phyloP scores from a whole-genome alignment of 2,329 filamentous ascomycete genomes.

The Talaromyces sp. region DNA sequence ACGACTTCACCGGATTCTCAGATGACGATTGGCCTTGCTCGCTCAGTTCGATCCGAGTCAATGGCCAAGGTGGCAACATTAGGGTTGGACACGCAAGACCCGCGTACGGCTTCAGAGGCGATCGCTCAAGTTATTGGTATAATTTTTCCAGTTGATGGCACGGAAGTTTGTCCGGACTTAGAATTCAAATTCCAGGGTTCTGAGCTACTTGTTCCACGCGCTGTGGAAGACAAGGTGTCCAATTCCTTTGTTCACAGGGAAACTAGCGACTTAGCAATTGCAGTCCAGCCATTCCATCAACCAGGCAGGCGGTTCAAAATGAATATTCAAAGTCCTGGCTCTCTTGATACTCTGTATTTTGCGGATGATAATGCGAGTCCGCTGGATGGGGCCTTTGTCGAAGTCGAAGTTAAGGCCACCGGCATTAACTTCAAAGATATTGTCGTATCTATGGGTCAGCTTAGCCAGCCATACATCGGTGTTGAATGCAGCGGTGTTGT shows the following conservation, averaged over 20 bases:
- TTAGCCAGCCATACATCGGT: conserved; percentile 18
- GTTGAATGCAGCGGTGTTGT: conserved; percentile 36
- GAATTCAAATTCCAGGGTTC: conserved; percentile 17
- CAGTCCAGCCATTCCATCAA: conserved; percentile 18
- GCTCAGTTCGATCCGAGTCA: conserved; percentile 21
- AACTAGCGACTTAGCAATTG: conserved; percentile 15
- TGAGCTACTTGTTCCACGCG: conserved; percentile 16
- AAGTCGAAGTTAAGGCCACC: conserved; percentile 6
- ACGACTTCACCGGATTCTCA: conserved; percentile 18
- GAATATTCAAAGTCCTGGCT: conserved; percentile 16
- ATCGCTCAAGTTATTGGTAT: conserved; percentile 7
- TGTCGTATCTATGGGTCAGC: conserved; percentile 7
- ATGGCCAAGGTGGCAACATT: conserved; percentile 18
- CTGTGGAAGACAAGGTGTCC: conserved; percentile 14
- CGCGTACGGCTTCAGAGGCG: conserved; percentile 6
- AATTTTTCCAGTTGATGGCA: conserved; percentile 15
- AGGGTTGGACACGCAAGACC: conserved; percentile 15
- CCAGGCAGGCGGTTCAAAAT: conserved; percentile 13
- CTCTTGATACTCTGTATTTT: conserved; percentile 20
- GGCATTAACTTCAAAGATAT: conserved; percentile 11
- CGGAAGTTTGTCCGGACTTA: conserved; percentile 13
- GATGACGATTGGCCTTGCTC: conserved; percentile 22
- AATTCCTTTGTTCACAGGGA: conserved; percentile 21
- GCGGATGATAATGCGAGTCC: conserved; percentile 13
- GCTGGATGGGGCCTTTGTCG: conserved; percentile 10